Base-by-base conservation (phyloP, 768 basidiomycete genomes). In the Suillus bovinus region DNA sequence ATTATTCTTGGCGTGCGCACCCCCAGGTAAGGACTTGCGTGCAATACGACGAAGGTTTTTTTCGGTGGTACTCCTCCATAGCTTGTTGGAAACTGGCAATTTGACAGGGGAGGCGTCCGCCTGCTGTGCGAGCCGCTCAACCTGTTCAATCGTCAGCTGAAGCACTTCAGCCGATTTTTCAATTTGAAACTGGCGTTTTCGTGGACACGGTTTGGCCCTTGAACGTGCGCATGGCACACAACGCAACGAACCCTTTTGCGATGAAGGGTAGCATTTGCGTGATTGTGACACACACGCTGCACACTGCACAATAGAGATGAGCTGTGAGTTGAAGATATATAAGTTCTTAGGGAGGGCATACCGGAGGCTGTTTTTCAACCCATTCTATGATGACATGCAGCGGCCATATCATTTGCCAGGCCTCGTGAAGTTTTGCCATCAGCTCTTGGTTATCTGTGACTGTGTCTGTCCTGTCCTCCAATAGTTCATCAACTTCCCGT, bases 401-500 rank as follows among this genome's bases (percentile, higher is more conserved):
- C 9, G 61, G 58, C 44, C 61, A 62, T n/a, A 38, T 33, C 47
- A 31, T 62, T 17, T 58, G 41, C 61, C 61, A 62, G 24, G 50
- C 22, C 24, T n/a, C 56, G 33, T 29, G 41, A 34, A 62, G 58
- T 59, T 62, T 49, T 36, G 20, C 33, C 58, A 62, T 14, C 31
- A 59, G 13, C 9, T 46, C 61, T 2, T 58, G 7, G 31, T 62
- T 44, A n/a, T 44, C 42, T 3, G 20, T 24, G 16, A 46, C 11
- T 33, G 29, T 6, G 0, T 41, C 31, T 11, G 44, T 11, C 20
- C 20, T 31, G 24, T 59, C 61, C 22, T 62, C 44, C 27, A 62
- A 58, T 22, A 62, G 46, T 11, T 59, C 33, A 16, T 62, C 61
- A 14, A 60, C 61, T 41, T 62, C 61, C 29, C 42, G 61, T 49